Evolutionary conservation across 1,284 basidiomycete genomes (phyloP).

Genomic region (Gomphus bonarii): DNA sequence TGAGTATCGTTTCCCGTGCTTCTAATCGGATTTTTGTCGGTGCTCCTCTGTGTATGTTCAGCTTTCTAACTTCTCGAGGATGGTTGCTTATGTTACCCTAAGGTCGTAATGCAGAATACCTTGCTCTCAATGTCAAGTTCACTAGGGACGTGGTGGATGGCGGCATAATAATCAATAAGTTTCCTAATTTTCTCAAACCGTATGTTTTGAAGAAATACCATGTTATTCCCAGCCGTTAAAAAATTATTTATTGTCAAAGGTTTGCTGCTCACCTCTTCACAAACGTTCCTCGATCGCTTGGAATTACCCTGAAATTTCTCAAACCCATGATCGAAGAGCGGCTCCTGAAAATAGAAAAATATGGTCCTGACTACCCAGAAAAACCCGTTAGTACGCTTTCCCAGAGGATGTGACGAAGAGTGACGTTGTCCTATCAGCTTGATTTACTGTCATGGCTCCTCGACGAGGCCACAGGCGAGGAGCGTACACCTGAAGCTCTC

Average conservation of each 20-base stretch:
- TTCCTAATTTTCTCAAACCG: constrained; percentile 31
- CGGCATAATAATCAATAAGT: constrained; percentile 20
- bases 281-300: constrained; percentile 19
- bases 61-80: not conserved
- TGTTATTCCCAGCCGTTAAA: not conserved
- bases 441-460: constrained; percentile 37
- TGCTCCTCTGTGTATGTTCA: too few species aligned
- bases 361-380: constrained; percentile 26
- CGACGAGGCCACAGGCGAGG: constrained; percentile 25
- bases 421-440: constrained; percentile 20
- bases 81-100: not conserved
- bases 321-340: constrained; percentile 31
- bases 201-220: constrained; percentile 12
- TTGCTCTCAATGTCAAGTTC: constrained; percentile 19
- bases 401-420: not conserved
- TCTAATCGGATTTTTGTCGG: too few species aligned
- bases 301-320: constrained; percentile 21
- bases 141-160: constrained; percentile 24
- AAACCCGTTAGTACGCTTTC: constrained; percentile 18
- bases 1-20: too few species aligned
- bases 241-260: constrained; percentile 12
- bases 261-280: constrained; percentile 18
- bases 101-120: constrained; percentile 27
- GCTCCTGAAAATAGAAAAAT: constrained; percentile 19
- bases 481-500: constrained; percentile 22